These are phyloP conservation scores for Yamadazyma spencermartinsiae DNA, from an alignment of 1,139 yeast species.

Conservation along the genomic window DNA sequence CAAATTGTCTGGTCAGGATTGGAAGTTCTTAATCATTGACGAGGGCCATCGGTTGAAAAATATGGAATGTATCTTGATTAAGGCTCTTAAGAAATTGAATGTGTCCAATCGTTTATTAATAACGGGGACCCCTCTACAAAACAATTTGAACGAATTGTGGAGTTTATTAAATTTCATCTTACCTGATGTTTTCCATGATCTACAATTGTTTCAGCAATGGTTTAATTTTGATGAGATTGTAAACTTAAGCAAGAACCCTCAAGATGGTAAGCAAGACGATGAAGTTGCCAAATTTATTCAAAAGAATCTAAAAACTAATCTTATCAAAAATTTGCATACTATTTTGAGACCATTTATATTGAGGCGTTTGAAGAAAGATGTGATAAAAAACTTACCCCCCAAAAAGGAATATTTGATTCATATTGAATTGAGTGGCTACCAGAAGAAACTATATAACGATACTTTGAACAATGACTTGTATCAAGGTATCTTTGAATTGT, in stretches of 20 bases:
- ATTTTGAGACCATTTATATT: constrained; percentile 85
- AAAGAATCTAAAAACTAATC: constrained; percentile 61
- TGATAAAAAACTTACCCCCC: constrained; percentile 68
- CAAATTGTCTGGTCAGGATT: constrained; percentile 46
- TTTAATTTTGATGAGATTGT: constrained; percentile 72
- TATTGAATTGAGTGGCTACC: constrained; percentile 63
- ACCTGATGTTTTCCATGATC: constrained; percentile 90
- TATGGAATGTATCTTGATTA: constrained; percentile 71
- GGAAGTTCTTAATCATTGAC: constrained; percentile 92
- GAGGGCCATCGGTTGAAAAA: constrained; percentile 94
- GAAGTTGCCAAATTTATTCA: constrained; percentile 48
- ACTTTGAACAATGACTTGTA: constrained; percentile 52
- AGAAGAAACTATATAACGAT: constrained; percentile 61
- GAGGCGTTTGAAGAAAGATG: constrained; percentile 77
- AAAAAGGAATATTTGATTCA: constrained; percentile 86
- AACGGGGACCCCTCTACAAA: constrained; percentile 94
- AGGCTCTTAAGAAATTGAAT: constrained; percentile 63
- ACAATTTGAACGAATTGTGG: constrained; percentile 88
- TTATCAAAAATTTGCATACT: constrained; percentile 78
- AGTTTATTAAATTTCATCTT: constrained; percentile 81
- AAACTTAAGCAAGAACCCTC: constrained; percentile 22
- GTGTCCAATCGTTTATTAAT: constrained; percentile 71
- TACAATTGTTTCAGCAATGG: constrained; percentile 89
- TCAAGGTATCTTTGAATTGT: constrained; percentile 28
- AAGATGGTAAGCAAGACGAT: constrained; percentile 36